phyloP scores from a whole-genome alignment of 108 stramenopile species.

The Conticribra weissflogii region DNA sequence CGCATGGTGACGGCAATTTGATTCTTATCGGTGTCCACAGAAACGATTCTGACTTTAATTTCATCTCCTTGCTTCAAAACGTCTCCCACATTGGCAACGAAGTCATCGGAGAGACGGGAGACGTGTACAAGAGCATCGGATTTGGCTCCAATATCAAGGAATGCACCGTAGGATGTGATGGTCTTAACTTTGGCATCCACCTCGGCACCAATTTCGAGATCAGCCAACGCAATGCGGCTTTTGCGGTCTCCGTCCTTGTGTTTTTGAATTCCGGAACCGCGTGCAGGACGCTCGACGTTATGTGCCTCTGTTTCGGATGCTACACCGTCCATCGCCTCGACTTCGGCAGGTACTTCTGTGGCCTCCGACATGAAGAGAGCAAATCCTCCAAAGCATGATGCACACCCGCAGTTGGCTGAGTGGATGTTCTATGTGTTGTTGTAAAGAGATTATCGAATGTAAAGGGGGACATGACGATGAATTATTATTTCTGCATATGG shows the following conservation, averaged over 20 bases:
- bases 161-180: conserved; percentile 90
- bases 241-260: conserved; percentile 57
- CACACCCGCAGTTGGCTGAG: conserved; percentile 48
- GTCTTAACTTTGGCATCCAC: conserved; percentile 87
- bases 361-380: conserved; percentile 53
- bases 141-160: conserved; percentile 92
- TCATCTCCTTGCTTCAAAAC: conserved; percentile 86
- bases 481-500: not conserved
- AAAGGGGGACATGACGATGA: conserved; percentile 8
- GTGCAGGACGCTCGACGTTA: conserved; percentile 84
- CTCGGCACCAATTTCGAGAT: conserved; percentile 83
- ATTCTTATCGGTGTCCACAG: conserved; percentile 86
- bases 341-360: conserved; percentile 72
- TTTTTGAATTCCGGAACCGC: conserved; percentile 74
- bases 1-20: conserved; percentile 87
- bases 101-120: conserved; percentile 89
- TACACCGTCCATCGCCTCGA: conserved; percentile 82
- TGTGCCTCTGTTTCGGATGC: conserved; percentile 78
- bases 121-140: conserved; percentile 95
- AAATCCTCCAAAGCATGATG: conserved; percentile 47
- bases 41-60: conserved; percentile 86
- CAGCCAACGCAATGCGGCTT: conserved; percentile 62
- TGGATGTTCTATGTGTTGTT: too few relatives aligned
- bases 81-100: conserved; percentile 83
- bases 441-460: too few relatives aligned